Percentiles rank a stretch among this genome's conserved stretches.
Conservation (phyloP, 2,329 filamentous ascomycete genomes). For the Fusarium armeniacum region DNA sequence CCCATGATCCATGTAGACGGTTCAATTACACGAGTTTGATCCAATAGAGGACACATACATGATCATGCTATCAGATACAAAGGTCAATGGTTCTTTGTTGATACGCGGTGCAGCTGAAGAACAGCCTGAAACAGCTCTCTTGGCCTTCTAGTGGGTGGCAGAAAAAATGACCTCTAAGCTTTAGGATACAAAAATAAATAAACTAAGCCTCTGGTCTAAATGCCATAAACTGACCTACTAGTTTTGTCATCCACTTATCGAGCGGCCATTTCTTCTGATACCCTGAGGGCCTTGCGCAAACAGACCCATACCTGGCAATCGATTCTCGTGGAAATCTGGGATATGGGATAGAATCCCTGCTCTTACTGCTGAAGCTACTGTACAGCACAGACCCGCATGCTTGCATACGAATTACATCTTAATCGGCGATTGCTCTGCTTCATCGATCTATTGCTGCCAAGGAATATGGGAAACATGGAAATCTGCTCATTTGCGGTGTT, state of each 20-base stretch:
- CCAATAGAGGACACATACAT: constrained; percentile 27
- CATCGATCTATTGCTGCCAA: constrained; percentile 30
- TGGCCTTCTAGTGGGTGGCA: too few species aligned
- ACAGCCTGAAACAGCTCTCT: constrained; percentile 19
- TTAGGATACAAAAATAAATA: too few species aligned
- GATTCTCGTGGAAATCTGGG: constrained; percentile 5
- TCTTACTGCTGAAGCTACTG: constrained; percentile 20
- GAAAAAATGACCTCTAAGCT: too few species aligned
- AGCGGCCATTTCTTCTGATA: too few species aligned
- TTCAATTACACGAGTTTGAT: neutral
- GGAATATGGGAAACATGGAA: constrained; percentile 34
- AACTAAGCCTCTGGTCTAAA: too few species aligned
- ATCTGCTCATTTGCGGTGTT: constrained; percentile 31
- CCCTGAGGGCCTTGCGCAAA: constrained; percentile 1
- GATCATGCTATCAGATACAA: constrained; percentile 19
- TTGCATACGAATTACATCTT: constrained; percentile 24
- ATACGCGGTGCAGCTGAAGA: constrained; percentile 39
- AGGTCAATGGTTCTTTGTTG: constrained; percentile 9
- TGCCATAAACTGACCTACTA: too few species aligned
- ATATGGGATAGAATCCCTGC: constrained; percentile 6
- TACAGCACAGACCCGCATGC: constrained; percentile 24
- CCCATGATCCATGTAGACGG: constrained; percentile 34
- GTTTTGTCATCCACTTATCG: too few species aligned
- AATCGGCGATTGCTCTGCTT: constrained; percentile 40
- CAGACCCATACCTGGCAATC: neutral